Conservation (phyloP, 495 filamentous ascomycete genomes). For the Glonium stellatum region DNA sequence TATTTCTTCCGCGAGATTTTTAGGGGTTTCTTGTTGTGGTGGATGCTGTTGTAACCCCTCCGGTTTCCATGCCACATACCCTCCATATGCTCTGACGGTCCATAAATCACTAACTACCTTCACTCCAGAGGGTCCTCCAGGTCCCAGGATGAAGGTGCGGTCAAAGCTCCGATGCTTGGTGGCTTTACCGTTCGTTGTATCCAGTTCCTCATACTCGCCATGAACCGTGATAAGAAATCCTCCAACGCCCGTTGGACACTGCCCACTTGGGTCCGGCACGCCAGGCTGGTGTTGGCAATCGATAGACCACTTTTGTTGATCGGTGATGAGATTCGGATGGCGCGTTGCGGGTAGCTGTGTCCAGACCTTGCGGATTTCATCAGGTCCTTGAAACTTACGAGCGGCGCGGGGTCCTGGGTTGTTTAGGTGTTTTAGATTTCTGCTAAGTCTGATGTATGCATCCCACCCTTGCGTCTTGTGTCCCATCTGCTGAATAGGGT, state of each 20-base stretch:
- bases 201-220: slow-evolving; percentile 74
- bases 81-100: slow-evolving; percentile 59
- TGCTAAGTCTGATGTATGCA: slow-evolving; percentile 67
- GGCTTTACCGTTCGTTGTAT: slow-evolving; percentile 44
- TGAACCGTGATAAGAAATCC: slow-evolving; percentile 75
- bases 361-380: slow-evolving; percentile 64
- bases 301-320: slow-evolving; percentile 65
- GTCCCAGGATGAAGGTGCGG: slow-evolving; percentile 75
- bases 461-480: slow-evolving; percentile 50
- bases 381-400: slow-evolving; percentile 56
- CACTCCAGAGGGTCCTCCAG: slow-evolving; percentile 57
- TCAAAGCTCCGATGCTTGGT: slow-evolving; percentile 70
- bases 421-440: slow-evolving; percentile 68
- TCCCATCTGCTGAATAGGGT: slow-evolving; percentile 36
- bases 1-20: slow-evolving; percentile 9
- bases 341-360: slow-evolving; percentile 61
- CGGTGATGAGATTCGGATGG: slow-evolving; percentile 59
- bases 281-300: slow-evolving; percentile 73
- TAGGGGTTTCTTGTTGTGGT: slow-evolving; percentile 3
- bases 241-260: slow-evolving; percentile 56
- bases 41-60: slow-evolving; percentile 32
- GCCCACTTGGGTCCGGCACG: slow-evolving; percentile 62
- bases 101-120: slow-evolving; percentile 78
- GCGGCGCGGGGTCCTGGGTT: slow-evolving; percentile 52
- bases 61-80: slow-evolving; percentile 51